A percentile compares a stretch with the other conserved stretches of the same genome.
Conservation (phyloP, 176 grass and related monocot genomes). For the Zizania latifolia region DNA sequence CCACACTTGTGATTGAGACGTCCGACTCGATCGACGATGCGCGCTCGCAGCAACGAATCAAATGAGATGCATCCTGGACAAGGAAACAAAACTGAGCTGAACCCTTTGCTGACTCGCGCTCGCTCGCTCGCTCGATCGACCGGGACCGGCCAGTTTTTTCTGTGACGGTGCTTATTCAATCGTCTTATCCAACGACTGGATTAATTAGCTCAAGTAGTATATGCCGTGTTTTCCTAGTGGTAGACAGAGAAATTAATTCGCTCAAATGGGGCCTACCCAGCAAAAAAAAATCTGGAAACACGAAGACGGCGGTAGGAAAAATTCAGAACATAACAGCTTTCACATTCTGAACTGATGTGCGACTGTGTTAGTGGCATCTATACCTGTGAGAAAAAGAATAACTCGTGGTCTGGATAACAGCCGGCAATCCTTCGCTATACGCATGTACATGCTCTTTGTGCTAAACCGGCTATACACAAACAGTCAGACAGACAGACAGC, state of each 20-base stretch:
- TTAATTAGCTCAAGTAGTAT: background rate
- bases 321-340: background rate
- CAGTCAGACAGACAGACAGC: conserved; percentile 12
- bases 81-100: background rate
- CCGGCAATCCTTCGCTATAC: conserved; percentile 17
- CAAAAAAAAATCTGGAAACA: background rate
- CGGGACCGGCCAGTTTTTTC: background rate
- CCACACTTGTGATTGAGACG: conserved; percentile 32
- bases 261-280: background rate
- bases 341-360: background rate
- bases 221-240: background rate
- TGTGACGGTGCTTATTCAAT: conserved; percentile 41
- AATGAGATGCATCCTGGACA: background rate
- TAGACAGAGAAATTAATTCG: background rate
- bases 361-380: conserved; percentile 1
- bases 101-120: background rate
- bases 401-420: conserved; percentile 27
- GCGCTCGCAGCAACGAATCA: background rate
- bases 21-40: conserved; percentile 1
- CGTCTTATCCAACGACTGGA: background rate
- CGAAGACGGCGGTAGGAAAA: background rate
- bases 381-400: conserved; percentile 15
- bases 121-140: background rate
- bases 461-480: conserved; percentile 12
- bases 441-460: conserved; percentile 22